Evolutionary conservation across 163 green algal genomes (phyloP).

Genomic region (Prototheca cutis): DNA sequence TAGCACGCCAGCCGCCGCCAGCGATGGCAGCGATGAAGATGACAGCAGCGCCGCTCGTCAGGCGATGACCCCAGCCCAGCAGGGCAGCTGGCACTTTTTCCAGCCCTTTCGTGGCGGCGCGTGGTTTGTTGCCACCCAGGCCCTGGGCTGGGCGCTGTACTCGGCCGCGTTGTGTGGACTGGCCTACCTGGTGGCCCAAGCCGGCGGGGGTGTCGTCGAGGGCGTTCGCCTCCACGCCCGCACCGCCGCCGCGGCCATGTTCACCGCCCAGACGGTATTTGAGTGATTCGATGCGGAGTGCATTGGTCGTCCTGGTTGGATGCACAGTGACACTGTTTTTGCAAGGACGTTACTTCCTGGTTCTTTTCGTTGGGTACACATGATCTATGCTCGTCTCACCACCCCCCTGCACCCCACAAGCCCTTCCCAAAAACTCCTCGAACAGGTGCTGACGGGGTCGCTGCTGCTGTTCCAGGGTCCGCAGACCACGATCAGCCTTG

Average conservation of each 20-base stretch:
- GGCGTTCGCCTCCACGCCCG: constrained; percentile 49
- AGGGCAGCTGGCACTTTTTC: constrained; percentile 57
- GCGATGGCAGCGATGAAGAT: background rate
- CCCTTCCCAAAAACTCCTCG: no score
- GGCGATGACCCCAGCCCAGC: background rate
- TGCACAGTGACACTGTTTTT: no score
- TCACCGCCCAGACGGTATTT: constrained; percentile 53
- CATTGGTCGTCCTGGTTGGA: no score
- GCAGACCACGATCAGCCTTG: constrained; percentile 4
- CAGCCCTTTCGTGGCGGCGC: constrained; percentile 67
- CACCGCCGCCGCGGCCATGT: constrained; percentile 42
- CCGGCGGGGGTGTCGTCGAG: constrained; percentile 45
- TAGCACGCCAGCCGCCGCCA: no score
- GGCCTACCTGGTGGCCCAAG: constrained; percentile 28
- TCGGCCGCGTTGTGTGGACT: constrained; percentile 38
- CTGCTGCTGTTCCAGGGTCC: constrained; percentile 33
- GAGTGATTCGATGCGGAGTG: no score
- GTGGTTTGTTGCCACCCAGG: constrained; percentile 67
- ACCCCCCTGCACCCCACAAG: no score
- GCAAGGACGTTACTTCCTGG: no score
- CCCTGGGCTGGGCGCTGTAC: constrained; percentile 66
- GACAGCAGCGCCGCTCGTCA: background rate
- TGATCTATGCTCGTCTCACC: no score
- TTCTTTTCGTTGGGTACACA: no score
- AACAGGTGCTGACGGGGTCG: constrained; percentile 47